phyloP scores from a whole-genome alignment of 768 basidiomycete species.

The Gyrodon lividus region DNA sequence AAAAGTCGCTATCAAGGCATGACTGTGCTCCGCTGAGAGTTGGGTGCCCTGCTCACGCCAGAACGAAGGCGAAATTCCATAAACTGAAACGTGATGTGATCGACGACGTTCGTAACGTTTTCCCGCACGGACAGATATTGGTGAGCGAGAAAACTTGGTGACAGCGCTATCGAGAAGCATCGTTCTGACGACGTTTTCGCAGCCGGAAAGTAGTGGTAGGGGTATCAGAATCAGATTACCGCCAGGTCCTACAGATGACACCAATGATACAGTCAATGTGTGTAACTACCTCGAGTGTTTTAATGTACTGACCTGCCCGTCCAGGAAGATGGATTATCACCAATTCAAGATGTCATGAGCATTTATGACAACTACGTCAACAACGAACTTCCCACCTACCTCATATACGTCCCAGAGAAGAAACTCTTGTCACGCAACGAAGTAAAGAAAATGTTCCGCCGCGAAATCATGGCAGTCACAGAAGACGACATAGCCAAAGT shows the following conservation, averaged over 20 bases:
- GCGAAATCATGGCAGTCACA: conserved; percentile 23
- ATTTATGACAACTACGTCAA: conserved; percentile 23
- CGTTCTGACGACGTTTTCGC: neutral
- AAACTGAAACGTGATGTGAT: conserved; percentile 30
- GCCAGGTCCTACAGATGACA: conserved; percentile 9
- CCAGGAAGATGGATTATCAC: conserved; percentile 15
- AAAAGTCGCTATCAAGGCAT: conserved; percentile 25
- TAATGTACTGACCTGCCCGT: neutral
- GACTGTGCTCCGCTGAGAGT: neutral
- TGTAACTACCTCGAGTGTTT: neutral
- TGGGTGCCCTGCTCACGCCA: neutral
- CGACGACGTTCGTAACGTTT: conserved; percentile 25
- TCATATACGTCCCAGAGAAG: conserved; percentile 26
- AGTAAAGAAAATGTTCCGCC: conserved; percentile 31
- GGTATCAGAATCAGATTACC: conserved; percentile 24
- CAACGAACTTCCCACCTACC: conserved; percentile 31
- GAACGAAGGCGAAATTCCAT: conserved; percentile 28
- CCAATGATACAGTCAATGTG: conserved; percentile 6
- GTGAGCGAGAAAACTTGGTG: conserved; percentile 15
- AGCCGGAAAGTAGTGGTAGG: conserved; percentile 26
- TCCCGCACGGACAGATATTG: conserved; percentile 30
- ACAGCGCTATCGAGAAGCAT: neutral
- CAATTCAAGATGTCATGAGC: conserved; percentile 26
- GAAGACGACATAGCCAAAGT: conserved; percentile 23
- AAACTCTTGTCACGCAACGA: conserved; percentile 30